Evolutionary conservation across 192 early-diverging fungal genomes (phyloP).

Genomic region (Cetraspora pellucida): DNA sequence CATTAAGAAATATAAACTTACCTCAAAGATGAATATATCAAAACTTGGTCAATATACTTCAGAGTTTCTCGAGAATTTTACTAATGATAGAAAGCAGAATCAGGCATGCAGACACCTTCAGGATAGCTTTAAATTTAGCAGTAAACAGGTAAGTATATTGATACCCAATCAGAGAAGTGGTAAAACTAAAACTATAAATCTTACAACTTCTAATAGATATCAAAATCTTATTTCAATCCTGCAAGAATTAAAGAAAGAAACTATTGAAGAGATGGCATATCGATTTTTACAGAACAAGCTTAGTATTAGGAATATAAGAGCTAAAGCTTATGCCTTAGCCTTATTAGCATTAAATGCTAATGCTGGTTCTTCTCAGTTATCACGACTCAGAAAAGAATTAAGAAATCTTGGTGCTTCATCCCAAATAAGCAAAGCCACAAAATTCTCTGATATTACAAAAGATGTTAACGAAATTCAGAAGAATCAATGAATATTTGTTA

Average conservation of each 20-base stretch:
- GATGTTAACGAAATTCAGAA: slow-evolving; percentile 10
- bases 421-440: neutral
- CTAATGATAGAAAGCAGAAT: slow-evolving; percentile 14
- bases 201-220: too few relatives aligned
- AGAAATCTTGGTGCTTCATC: neutral
- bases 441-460: neutral
- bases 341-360: neutral
- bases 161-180: too few relatives aligned
- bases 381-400: neutral
- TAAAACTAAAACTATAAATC: too few relatives aligned
- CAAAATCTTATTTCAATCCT: too few relatives aligned
- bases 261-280: slow-evolving; percentile 11
- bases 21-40: neutral
- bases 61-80: slow-evolving; percentile 11
- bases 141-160: slow-evolving; percentile 2
- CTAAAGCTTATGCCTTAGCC: neutral
- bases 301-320: neutral
- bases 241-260: neutral
- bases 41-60: slow-evolving; percentile 11
- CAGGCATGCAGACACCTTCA: slow-evolving; percentile 10
- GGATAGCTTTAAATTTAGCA: slow-evolving; percentile 24
- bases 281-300: neutral
- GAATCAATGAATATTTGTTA: neutral
- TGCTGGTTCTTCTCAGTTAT: neutral
- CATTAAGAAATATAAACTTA: slow-evolving; percentile 26